Conservation (phyloP, 1,139 yeast genomes). For the Pichia sp. region DNA sequence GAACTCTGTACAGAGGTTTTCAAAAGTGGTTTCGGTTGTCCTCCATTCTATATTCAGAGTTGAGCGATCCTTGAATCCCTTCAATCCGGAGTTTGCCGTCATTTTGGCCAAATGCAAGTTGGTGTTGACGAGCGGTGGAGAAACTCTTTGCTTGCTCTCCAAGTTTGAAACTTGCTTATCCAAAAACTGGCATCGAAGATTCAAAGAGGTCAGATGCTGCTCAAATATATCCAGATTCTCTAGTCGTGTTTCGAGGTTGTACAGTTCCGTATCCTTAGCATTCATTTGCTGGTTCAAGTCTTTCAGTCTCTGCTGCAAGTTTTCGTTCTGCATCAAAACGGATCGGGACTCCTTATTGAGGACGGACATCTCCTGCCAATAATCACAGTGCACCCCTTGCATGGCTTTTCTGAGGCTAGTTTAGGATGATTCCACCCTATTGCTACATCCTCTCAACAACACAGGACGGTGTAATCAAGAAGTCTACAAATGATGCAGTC, state of each 20-base stretch:
- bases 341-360: neutral
- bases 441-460: neutral
- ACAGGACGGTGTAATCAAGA: neutral
- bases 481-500: neutral
- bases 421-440: too few relatives aligned
- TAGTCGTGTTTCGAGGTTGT: constrained; percentile 21
- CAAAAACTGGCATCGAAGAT: constrained; percentile 36
- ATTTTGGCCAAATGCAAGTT: constrained; percentile 5
- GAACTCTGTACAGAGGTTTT: constrained; percentile 47
- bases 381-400: neutral
- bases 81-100: constrained; percentile 23
- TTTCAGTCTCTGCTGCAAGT: constrained; percentile 20
- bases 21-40: constrained; percentile 45
- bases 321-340: constrained; percentile 19
- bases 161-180: constrained; percentile 37
- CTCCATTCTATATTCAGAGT: constrained; percentile 33
- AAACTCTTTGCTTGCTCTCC: constrained; percentile 29
- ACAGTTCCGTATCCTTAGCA: constrained; percentile 7
- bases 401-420: too few relatives aligned
- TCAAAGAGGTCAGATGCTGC: constrained; percentile 35
- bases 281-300: constrained; percentile 6
- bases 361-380: constrained; percentile 1
- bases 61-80: constrained; percentile 18
- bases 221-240: constrained; percentile 30
- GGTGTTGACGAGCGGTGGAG: constrained; percentile 9